Base-by-base conservation (phyloP, 805 yeast species). In the Lipomyces chichibuensis region DNA sequence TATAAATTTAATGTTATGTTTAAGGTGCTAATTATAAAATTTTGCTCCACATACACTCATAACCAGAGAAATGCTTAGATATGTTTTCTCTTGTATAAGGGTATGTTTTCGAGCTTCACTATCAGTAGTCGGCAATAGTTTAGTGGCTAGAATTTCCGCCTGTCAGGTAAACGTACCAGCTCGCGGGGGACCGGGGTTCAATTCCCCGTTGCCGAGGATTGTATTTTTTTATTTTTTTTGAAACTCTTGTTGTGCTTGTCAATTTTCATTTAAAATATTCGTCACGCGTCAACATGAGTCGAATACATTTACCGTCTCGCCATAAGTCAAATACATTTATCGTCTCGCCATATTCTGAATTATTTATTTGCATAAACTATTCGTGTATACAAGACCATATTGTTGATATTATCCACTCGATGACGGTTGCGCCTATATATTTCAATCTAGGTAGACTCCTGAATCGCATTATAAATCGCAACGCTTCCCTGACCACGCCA, bases 61-160 rank as follows among this genome's bases (percentile, higher is more conserved):
- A 43, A 4, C 4, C 8, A 1, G 43, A 4, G 13, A 3, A 2
- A 0, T 37, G 17, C 5, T 37, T 37, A 2, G 43, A 37, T 5
- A 14, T 1, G 3, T 37, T 13, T 37, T 3, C n/a, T 2, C 13
- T 37, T 1, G 43, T 14, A 37, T 37, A 13, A 13, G 17, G 13
- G 43, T 3, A 35, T 3, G 7, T 17, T 17, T 14, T 43, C 20
- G n/a, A 7, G 0, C 0, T 5, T 3, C 4, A 25, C 6, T 2
- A n/a, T 74, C 75, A 74, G 76, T 62, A 74, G 73, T 74, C 75
- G 75, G 75, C 68, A 74, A 74, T 74, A 74, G 76, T 74, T 74
- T 74, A 74, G 76, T 74, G 76, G 76, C 76, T 72, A 74, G 76
- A 74, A 74, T 74, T 68, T 66, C 76, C 76, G 76, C 76, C 75